A percentile compares a stretch with the other conserved stretches of the same genome.
phyloP scores from a whole-genome alignment of 345 rosid species.

The Citrus sinensis region DVS_A1.0 CM039161.1:1161501-1162000 shows the following conservation, averaged over 20 bases:
- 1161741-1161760: conserved; percentile 67
- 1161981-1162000: conserved; percentile 42
- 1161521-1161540: too few relatives aligned
- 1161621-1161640: conserved; percentile 12
- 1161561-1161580: too few relatives aligned
- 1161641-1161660: conserved; percentile 57
- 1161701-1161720: conserved; percentile 49
- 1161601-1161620: too few relatives aligned
- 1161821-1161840: conserved; percentile 55
- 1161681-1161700: conserved; percentile 70
- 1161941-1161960: conserved; percentile 76
- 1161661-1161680: conserved; percentile 41
- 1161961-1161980: conserved; percentile 41
- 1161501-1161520: too few relatives aligned
- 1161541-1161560: too few relatives aligned
- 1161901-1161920: conserved; percentile 48
- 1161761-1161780: conserved; percentile 50
- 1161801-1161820: conserved; percentile 31
- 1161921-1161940: conserved; percentile 61
- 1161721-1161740: conserved; percentile 45
- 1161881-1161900: conserved; percentile 45
- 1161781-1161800: conserved; percentile 45
- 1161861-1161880: conserved; percentile 53
- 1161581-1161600: too few relatives aligned
- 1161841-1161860: conserved; percentile 37